phyloP scores from a whole-genome alignment of 2,329 filamentous ascomycete genomes.

The Daldinia sp. region DNA sequence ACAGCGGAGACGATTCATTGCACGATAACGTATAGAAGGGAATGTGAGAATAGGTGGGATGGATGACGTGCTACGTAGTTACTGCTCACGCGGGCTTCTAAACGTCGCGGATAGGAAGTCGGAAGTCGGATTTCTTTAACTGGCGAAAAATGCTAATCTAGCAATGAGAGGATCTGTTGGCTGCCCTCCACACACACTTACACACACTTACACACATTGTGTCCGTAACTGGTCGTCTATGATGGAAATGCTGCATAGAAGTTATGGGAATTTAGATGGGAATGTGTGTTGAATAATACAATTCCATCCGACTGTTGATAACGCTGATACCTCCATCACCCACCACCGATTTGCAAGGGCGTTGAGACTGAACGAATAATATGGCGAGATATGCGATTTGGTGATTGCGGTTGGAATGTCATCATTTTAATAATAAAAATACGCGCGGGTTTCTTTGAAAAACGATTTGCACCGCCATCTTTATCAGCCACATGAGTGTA shows the following conservation, averaged over 20 bases:
- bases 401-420: constrained; percentile 34
- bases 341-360: not conserved
- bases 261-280: constrained; percentile 19
- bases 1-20: constrained; percentile 14
- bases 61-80: constrained; percentile 32
- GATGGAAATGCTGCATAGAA: constrained; percentile 2
- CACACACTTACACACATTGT: constrained; percentile 6
- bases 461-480: constrained; percentile 11
- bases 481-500: constrained; percentile 13
- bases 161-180: constrained; percentile 7
- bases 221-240: too few species aligned
- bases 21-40: constrained; percentile 10
- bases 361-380: constrained; percentile 29
- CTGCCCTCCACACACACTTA: constrained; percentile 13
- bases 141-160: constrained; percentile 14
- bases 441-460: not conserved
- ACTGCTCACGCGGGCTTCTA: constrained; percentile 30
- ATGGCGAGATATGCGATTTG: constrained; percentile 23
- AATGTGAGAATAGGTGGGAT: constrained; percentile 38
- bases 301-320: not conserved
- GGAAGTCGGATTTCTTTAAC: constrained; percentile 13
- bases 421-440: constrained; percentile 18
- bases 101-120: constrained; percentile 13
- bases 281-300: constrained; percentile 3
- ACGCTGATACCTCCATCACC: constrained; percentile 7